Conservation (phyloP, 495 filamentous ascomycete genomes). For the Hypoxylon fragiforme region DNA sequence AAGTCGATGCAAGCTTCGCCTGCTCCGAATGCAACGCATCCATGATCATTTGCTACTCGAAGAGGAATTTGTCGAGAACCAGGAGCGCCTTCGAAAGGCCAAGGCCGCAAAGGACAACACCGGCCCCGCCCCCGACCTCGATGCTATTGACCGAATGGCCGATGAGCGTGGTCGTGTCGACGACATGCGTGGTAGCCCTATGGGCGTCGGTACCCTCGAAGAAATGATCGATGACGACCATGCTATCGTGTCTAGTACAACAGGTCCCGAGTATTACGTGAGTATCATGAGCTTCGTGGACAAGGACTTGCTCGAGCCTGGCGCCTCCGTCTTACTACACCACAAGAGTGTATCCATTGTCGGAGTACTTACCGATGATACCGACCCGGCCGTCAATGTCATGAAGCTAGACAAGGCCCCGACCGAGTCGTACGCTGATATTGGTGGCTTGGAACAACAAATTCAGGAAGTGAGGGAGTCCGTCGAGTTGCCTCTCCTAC, state of each 20-base stretch:
- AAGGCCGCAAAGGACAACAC: constrained; percentile 75
- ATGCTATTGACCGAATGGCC: constrained; percentile 78
- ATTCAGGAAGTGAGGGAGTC: constrained; percentile 98
- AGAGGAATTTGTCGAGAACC: constrained; percentile 98
- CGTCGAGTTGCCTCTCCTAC: constrained; percentile 92
- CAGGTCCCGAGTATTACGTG: constrained; percentile 98
- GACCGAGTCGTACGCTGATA: constrained; percentile 97
- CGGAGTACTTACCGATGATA: constrained; percentile 94
- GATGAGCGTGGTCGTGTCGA: constrained; percentile 96
- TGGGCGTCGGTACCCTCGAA: constrained; percentile 97
- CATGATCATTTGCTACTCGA: constrained; percentile 97
- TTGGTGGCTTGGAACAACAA: constrained; percentile 91
- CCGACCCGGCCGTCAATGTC: constrained; percentile 93
- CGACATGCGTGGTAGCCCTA: constrained; percentile 97
- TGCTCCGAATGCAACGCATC: constrained; percentile 96
- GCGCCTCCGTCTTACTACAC: constrained; percentile 91
- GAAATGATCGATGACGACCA: constrained; percentile 99
- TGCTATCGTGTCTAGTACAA: constrained; percentile 96
- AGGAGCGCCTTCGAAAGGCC: constrained; percentile 88
- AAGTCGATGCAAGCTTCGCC: constrained; percentile 93
- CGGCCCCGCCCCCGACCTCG: constrained; percentile 61
- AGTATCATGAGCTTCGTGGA: constrained; percentile 99
- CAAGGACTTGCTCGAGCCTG: constrained; percentile 96
- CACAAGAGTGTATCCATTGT: constrained; percentile 99
- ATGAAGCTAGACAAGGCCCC: constrained; percentile 99